phyloP scores from a whole-genome alignment of 352 stramenopile genomes.

The Pythium sp. region DNA sequence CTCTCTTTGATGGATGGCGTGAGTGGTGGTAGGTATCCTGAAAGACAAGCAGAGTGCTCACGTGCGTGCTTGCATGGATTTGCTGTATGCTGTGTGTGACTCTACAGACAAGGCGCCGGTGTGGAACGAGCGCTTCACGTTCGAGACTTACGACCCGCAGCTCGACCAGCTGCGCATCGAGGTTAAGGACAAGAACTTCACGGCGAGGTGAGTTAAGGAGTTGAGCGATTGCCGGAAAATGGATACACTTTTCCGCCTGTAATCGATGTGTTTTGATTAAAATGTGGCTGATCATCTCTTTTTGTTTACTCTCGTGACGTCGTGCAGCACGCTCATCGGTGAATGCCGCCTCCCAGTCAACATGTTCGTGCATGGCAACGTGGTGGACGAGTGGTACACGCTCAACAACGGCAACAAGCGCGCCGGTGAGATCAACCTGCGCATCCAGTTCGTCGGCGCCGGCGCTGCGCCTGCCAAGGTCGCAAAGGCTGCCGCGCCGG shows the following conservation, averaged over 20 bases:
- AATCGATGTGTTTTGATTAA: not conserved
- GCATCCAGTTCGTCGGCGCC: constrained; percentile 51
- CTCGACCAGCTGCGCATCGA: constrained; percentile 70
- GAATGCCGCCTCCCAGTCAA: constrained; percentile 66
- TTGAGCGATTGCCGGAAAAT: not conserved
- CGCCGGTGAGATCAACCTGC: constrained; percentile 80
- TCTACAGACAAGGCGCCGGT: constrained; percentile 58
- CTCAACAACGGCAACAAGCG: constrained; percentile 61
- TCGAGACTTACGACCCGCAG: constrained; percentile 68
- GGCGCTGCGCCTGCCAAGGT: not conserved
- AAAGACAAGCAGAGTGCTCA: not conserved
- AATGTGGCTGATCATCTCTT: not conserved
- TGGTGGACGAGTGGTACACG: constrained; percentile 81
- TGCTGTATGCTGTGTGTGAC: not conserved
- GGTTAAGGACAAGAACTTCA: constrained; percentile 87
- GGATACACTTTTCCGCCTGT: too few relatives aligned
- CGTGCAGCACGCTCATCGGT: constrained; percentile 61
- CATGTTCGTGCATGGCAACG: constrained; percentile 63
- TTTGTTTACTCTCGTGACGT: not conserved
- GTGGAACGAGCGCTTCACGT: constrained; percentile 85
- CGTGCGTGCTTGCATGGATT: not conserved
- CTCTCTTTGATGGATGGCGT: not conserved
- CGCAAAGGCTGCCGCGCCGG: not conserved
- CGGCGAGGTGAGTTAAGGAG: constrained; percentile 29
- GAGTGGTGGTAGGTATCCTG: not conserved